Evolutionary conservation across 352 stramenopile species (phyloP).

Genomic region (Phytopythium ostracodes): DNA sequence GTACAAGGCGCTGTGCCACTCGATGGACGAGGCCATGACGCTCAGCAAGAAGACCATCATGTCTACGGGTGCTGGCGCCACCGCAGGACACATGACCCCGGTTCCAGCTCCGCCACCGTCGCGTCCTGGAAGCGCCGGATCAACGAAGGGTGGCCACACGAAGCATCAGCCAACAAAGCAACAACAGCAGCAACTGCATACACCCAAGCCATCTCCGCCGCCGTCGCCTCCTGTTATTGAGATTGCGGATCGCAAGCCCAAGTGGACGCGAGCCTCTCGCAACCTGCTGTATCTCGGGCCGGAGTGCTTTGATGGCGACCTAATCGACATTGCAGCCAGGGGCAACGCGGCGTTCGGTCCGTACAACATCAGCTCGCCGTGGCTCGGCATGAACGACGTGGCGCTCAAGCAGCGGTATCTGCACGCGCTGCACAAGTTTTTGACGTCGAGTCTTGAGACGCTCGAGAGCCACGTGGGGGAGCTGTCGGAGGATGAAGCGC

Average conservation of each 20-base stretch:
- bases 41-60: constrained; percentile 17
- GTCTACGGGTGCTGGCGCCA: neutral
- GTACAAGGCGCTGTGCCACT: constrained; percentile 81
- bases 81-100: neutral
- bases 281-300: constrained; percentile 59
- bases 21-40: constrained; percentile 65
- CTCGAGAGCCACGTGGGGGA: constrained; percentile 37
- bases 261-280: constrained; percentile 53
- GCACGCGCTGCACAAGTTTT: constrained; percentile 66
- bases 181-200: neutral
- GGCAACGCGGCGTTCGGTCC: constrained; percentile 47
- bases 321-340: constrained; percentile 58
- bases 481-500: constrained; percentile 37
- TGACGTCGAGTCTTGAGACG: constrained; percentile 56
- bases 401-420: constrained; percentile 70
- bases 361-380: constrained; percentile 53
- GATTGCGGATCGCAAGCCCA: constrained; percentile 38
- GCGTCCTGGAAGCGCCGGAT: neutral
- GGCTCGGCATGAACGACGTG: constrained; percentile 66
- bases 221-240: constrained; percentile 19
- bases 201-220: neutral
- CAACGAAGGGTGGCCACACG: neutral
- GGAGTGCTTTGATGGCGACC: constrained; percentile 60
- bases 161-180: neutral
- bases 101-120: neutral